phyloP scores from a whole-genome alignment of 306 rosid genomes.

The Betula pendula region DNA sequence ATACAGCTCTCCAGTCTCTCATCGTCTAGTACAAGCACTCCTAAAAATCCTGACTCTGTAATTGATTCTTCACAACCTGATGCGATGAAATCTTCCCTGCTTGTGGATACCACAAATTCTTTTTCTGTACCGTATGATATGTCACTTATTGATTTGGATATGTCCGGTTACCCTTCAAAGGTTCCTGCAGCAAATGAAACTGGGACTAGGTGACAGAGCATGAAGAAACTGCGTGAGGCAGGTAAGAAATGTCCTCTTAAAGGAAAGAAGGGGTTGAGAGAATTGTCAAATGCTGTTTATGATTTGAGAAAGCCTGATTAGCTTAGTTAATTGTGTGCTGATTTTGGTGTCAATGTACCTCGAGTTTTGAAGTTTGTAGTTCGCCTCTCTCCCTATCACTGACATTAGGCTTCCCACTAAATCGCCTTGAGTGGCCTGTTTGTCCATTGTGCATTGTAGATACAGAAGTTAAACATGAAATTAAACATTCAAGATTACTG shows the following conservation, averaged over 20 bases:
- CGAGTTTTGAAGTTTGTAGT: constrained; percentile 3
- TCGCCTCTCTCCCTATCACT: constrained; percentile 23
- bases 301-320: constrained; percentile 33
- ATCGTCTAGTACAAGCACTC: constrained; percentile 56
- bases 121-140: constrained; percentile 62
- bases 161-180: constrained; percentile 66
- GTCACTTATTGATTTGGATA: constrained; percentile 82
- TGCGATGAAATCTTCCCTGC: constrained; percentile 71
- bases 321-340: constrained; percentile 29
- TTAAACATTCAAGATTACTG: constrained; percentile 8
- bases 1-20: constrained; percentile 76
- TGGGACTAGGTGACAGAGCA: constrained; percentile 40
- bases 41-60: constrained; percentile 35
- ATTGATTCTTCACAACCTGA: constrained; percentile 45
- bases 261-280: constrained; percentile 16
- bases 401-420: constrained; percentile 35
- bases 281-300: constrained; percentile 26
- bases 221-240: constrained; percentile 24
- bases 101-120: constrained; percentile 65
- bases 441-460: constrained; percentile 64
- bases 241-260: constrained; percentile 27
- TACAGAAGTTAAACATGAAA: constrained; percentile 31
- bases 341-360: constrained; percentile 28
- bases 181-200: constrained; percentile 74
- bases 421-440: constrained; percentile 44